Evolutionary conservation across 2,329 filamentous ascomycete species (phyloP).

Genomic region (Colletotrichum abscissum): DNA sequence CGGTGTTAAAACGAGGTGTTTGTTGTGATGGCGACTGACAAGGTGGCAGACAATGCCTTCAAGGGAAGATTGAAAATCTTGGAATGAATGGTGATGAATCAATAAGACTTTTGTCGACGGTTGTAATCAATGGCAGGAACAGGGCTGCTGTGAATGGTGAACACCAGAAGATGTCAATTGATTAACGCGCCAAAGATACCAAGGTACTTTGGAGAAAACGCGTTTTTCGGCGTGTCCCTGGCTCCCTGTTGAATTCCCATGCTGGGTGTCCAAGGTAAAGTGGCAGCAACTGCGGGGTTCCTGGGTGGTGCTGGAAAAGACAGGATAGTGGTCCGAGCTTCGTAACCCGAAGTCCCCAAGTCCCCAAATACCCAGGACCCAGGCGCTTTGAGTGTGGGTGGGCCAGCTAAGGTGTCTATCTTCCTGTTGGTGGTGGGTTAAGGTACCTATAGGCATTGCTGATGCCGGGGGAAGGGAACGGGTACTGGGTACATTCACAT

Average conservation of each 20-base stretch:
- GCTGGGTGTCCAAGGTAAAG: background rate
- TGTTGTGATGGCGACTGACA: background rate
- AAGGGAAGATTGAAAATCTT: background rate
- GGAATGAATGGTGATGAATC: background rate
- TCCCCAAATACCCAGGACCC: background rate
- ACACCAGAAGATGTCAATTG: background rate
- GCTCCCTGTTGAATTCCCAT: background rate
- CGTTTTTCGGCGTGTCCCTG: slow-evolving; percentile 23
- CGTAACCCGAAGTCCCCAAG: background rate
- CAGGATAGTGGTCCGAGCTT: slow-evolving; percentile 14
- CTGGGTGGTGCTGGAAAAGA: background rate
- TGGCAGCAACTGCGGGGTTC: slow-evolving; percentile 27
- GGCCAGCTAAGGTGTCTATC: background rate
- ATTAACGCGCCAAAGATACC: slow-evolving; percentile 4
- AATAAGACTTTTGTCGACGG: background rate
- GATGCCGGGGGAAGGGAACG: slow-evolving; percentile 5
- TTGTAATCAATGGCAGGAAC: background rate
- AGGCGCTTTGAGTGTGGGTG: slow-evolving; percentile 1
- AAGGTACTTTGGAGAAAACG: background rate
- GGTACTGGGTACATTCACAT: slow-evolving; percentile 29
- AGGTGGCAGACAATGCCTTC: background rate
- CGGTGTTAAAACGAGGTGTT: background rate
- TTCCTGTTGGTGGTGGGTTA: no score
- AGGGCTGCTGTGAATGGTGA: background rate
- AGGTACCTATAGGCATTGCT: background rate